Evolutionary conservation across 2,329 filamentous ascomycete species (phyloP), one percentile per base, ranked within the genome.

Genomic region (Aspergillus viridinutans): DNA sequence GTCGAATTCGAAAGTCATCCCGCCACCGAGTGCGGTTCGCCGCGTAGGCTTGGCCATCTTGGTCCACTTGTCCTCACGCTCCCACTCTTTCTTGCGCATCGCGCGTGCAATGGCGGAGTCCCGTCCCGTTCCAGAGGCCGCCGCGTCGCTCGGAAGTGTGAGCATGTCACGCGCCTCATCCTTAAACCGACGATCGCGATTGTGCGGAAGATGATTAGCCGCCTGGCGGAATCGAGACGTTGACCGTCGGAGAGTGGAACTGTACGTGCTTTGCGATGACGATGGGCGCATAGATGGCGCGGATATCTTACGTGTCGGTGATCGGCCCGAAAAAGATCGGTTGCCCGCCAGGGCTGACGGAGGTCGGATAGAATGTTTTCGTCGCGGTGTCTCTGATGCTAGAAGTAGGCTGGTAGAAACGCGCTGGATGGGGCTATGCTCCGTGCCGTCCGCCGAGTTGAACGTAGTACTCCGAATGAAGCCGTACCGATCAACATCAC

Each of bases 1-100:
- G 73, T 97, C 92, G 70, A 97, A 97, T 54, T 92, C 89, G 61
- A 87, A 88, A 12, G 77, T 78, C 82, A 85, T 87, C 17, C 85
- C 85, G 17, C 83, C 83, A 23, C 84, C 83, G 53, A 79, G 73
- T 32, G 74, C 72, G 57, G 69, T 74, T 57, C 74, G 74, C 52
- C 73, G 72, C 7, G 75, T 78, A 7, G 75, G 70, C 54, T 78
- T 79, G 17, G 85, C 86, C 86, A 89, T 89, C 66, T 82, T 85
- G 21, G 81, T 81, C 86, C 86, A 89, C 64, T 88, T 88, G 57
- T 86, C 83, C 64, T 87, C 84, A 32, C 85, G 77, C 54, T 80
- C 72, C 73, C 83, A 82, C 67, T 88, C 85, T 61, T 85, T 85
- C 55, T 79, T 79, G 63, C 80, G 83, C 59, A 80, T 76, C 6